These are phyloP conservation scores for Cornus controversa DNA, from an alignment of 148 eudicot genomes.

Conservation along the genomic window DNA sequence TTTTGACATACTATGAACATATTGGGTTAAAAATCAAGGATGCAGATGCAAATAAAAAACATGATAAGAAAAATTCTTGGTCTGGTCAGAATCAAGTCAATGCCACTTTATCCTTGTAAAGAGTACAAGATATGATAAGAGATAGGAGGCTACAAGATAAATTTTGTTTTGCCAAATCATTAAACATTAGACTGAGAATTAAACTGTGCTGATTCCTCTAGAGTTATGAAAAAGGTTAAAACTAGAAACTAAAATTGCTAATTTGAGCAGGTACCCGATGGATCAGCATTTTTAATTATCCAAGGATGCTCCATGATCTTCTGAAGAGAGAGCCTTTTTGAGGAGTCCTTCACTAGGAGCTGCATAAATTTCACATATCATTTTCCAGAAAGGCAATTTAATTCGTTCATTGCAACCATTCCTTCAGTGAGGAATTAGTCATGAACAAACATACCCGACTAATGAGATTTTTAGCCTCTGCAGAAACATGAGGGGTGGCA, in stretches of 20 bases:
- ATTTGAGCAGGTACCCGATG: constrained; percentile 39
- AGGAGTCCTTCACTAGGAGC: constrained; percentile 88
- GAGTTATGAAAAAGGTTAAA: no score
- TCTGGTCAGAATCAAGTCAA: no score
- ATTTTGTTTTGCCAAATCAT: neutral
- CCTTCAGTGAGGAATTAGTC: neutral
- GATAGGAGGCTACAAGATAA: no score
- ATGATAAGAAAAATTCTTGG: no score
- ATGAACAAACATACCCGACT: constrained; percentile 43
- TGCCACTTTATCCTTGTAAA: no score
- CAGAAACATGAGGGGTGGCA: constrained; percentile 53
- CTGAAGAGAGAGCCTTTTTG: constrained; percentile 75
- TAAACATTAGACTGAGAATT: neutral
- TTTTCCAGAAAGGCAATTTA: neutral
- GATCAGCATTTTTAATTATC: constrained; percentile 64
- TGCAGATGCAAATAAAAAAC: no score
- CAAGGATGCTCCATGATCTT: constrained; percentile 81
- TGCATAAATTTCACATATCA: constrained; percentile 29
- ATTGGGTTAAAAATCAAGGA: no score
- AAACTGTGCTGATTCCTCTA: neutral
- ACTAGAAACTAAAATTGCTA: constrained; percentile 7
- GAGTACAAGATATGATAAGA: no score
- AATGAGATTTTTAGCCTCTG: constrained; percentile 73
- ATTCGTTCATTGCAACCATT: neutral
- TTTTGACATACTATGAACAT: no score